These are phyloP conservation scores for Phaeodactylum tricornutum DNA, from an alignment of 108 stramenopile species.

Conservation along the genomic window DNA sequence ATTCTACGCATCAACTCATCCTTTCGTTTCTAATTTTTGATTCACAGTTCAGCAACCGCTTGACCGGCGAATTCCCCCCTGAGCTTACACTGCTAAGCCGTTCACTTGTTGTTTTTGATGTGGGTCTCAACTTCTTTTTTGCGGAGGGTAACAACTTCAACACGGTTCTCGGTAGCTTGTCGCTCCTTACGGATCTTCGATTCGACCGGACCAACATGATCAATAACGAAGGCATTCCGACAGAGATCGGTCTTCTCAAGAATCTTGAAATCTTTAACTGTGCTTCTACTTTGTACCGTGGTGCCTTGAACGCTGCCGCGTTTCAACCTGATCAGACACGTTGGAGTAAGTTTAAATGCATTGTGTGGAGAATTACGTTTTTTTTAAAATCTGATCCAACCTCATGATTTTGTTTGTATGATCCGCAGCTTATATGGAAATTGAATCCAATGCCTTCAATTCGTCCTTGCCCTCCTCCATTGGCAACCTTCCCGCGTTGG, in stretches of 20 bases:
- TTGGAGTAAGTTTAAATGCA: constrained; percentile 13
- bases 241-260: constrained; percentile 21
- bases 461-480: constrained; percentile 20
- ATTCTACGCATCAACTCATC: constrained; percentile 4
- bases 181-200: not conserved
- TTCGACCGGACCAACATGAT: constrained; percentile 2
- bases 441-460: constrained; percentile 26
- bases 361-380: not conserved
- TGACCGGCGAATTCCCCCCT: constrained; percentile 24
- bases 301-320: constrained; percentile 6
- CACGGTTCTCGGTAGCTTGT: not conserved
- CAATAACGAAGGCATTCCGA: constrained; percentile 6
- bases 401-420: constrained; percentile 1
- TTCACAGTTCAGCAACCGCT: constrained; percentile 15
- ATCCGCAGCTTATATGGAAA: constrained; percentile 15
- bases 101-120: constrained; percentile 2
- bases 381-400: constrained; percentile 6
- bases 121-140: constrained; percentile 11
- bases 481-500: constrained; percentile 13
- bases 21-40: not conserved
- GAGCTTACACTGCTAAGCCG: constrained; percentile 15
- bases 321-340: constrained; percentile 4
- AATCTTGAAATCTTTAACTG: constrained; percentile 19
- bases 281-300: constrained; percentile 17
- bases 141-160: not conserved